Base-by-base conservation (phyloP, 2,329 filamentous ascomycete species). In the Chaetomium sp. region DNA sequence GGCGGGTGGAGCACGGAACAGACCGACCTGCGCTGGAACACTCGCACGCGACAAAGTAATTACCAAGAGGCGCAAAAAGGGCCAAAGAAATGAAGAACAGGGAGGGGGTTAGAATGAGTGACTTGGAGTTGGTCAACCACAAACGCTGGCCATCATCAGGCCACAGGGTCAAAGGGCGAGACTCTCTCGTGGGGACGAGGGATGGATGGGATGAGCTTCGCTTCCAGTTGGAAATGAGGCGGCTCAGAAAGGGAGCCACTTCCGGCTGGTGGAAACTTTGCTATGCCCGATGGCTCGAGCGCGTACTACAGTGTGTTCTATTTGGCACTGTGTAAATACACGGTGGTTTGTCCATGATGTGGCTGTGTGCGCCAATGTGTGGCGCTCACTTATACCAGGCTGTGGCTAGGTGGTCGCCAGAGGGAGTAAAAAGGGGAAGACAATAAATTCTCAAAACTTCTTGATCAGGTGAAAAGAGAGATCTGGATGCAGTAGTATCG, bases 91-190 rank as follows among this genome's bases (percentile, higher is more conserved):
- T 53, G 49, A 64, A 65, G 19, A 65, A 42, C 16, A 42, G 19
- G 57, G 5, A 5, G 13, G 19, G 47, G 59, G 63, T 42, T 63
- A 58, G 65, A 72, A 72, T 63, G 71, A 72, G 57, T 64, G 70
- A 71, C 71, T 72, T 62, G 64, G 71, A 72, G 71, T 64, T 72
- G 67, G 71, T 72, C 71, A 71, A 71, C 69, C 64, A 57, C 68
- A 72, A 69, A 68, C 66, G 65, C 67, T 63, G 69, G 67, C 71
- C 71, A 72, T 70, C 63, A 70, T 71, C 67, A 31, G 67, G 62
- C 69, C 69, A 64, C 62, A 65, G 66, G 47, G 55, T 45, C 60
- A 67, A 66, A 63, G 38, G 51, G 64, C 45, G 59, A 58, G 31
- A 57, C 58, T 45, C 64, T 65, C 64, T 65, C 53, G 66, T 27